Evolutionary conservation across 257 asterid genomes (phyloP).

Genomic region (Nicotiana sylvestris): DNA sequence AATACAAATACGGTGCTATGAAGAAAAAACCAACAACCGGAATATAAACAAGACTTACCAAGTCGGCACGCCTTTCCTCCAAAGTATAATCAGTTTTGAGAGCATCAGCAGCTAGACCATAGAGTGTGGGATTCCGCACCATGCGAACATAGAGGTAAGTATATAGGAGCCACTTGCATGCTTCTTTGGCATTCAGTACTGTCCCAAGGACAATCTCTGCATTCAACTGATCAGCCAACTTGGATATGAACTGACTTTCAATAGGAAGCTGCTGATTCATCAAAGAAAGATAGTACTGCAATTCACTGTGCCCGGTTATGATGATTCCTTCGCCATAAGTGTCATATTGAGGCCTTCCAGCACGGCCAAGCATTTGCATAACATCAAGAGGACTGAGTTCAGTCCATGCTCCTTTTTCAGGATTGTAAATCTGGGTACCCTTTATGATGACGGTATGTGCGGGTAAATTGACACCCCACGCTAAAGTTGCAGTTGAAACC

Average conservation of each 20-base stretch:
- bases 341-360: conserved; percentile 48
- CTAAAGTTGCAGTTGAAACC: conserved; percentile 45
- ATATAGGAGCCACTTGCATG: conserved; percentile 39
- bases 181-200: conserved; percentile 41
- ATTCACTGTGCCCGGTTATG: conserved; percentile 34
- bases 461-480: conserved; percentile 49
- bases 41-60: conserved; percentile 20
- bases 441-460: conserved; percentile 45
- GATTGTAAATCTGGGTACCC: conserved; percentile 43
- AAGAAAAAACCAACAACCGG: background rate
- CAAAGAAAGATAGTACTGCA: conserved; percentile 36
- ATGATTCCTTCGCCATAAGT: conserved; percentile 40
- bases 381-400: conserved; percentile 44
- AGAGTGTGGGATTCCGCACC: conserved; percentile 39
- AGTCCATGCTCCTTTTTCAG: conserved; percentile 46
- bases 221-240: conserved; percentile 45
- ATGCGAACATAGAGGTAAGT: conserved; percentile 43
- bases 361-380: conserved; percentile 52
- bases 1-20: background rate
- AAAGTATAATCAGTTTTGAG: conserved; percentile 16
- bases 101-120: conserved; percentile 35
- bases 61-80: conserved; percentile 37
- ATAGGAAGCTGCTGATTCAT: conserved; percentile 49
- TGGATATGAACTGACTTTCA: conserved; percentile 39
- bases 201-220: conserved; percentile 47